Conservation (phyloP, 2,329 filamentous ascomycete genomes). For the Aspergillus novoparasiticus region DNA sequence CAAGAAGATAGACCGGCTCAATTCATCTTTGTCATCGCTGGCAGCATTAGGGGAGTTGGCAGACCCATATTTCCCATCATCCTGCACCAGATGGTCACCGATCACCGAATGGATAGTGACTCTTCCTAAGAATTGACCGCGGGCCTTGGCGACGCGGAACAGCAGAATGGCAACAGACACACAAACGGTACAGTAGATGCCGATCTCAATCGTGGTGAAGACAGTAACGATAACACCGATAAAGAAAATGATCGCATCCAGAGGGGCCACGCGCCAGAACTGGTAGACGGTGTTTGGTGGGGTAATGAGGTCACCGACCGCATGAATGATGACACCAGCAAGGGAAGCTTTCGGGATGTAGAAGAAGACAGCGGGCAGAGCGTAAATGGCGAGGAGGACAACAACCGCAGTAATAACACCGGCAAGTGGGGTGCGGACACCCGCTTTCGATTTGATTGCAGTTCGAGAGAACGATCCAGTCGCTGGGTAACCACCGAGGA, state of each 20-base stretch:
- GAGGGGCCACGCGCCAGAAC: slow-evolving; percentile 89
- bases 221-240: slow-evolving; percentile 87
- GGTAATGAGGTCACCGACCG: slow-evolving; percentile 89
- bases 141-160: slow-evolving; percentile 80
- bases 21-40: slow-evolving; percentile 48
- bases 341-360: slow-evolving; percentile 85
- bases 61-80: slow-evolving; percentile 64
- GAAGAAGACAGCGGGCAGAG: slow-evolving; percentile 84
- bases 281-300: slow-evolving; percentile 89
- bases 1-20: slow-evolving; percentile 77
- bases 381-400: slow-evolving; percentile 88
- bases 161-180: slow-evolving; percentile 77
- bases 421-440: slow-evolving; percentile 86
- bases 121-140: slow-evolving; percentile 79
- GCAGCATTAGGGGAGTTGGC: slow-evolving; percentile 39
- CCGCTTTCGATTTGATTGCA: slow-evolving; percentile 95
- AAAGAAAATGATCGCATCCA: slow-evolving; percentile 92
- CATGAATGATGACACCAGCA: slow-evolving; percentile 91
- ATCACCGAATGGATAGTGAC: slow-evolving; percentile 83
- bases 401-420: slow-evolving; percentile 85
- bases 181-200: slow-evolving; percentile 83
- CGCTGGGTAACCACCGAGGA: slow-evolving; percentile 87
- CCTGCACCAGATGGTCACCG: slow-evolving; percentile 71
- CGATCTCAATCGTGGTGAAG: slow-evolving; percentile 86
- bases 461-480: slow-evolving; percentile 96